Evolutionary conservation across 1,284 basidiomycete species (phyloP), one percentile per base, ranked within the genome.

Genomic region (Fistulina hepatica): DNA sequence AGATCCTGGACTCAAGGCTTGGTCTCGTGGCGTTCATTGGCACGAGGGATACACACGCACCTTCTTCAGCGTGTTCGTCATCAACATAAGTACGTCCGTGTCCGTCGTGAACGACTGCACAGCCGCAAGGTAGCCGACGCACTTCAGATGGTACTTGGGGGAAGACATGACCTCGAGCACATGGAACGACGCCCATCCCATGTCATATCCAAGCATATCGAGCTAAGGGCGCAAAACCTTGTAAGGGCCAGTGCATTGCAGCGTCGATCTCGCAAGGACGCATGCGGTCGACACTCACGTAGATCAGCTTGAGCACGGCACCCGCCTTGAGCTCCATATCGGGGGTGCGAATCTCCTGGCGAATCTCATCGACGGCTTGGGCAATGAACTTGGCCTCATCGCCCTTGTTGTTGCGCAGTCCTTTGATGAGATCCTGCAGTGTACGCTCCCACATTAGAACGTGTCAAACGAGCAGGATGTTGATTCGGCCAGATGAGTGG

Each of bases 111-210:
- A 98, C 1, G 91, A 93, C 58, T 95, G 89, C 0, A 76, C 71
- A 1, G 95, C 93, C 1, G 88, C 95, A 11, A 98, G 78, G 61
- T 99, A 98, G 11, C 95, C 95, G 31, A 97, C 82, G 27, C 81
- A 81, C 68, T 99, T 99, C 48, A 95, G 71, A 60, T 97, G 91
- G 50, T 83, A 80, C 51, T 81, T 81, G 2, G 84, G 67, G 2
- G 89, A 92, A 21, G 91, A 93, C 95, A 98, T 98, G 52, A 94
- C 89, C 55, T 99, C 95, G 10, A 98, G 81, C 41, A 99, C 85
- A 58, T 95, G 81, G 55, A 97, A 97, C 5, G 92, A 82, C 22
- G 82, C 84, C 81, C 83, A 91, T 48, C 69, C 72, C 81, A 89
- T 90, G 58, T 88, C 82, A 52, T 91, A 82, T 28, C 90, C 90